Evolutionary conservation across 2,329 filamentous ascomycete species (phyloP).

Genomic region (Penicillium sp.): DNA sequence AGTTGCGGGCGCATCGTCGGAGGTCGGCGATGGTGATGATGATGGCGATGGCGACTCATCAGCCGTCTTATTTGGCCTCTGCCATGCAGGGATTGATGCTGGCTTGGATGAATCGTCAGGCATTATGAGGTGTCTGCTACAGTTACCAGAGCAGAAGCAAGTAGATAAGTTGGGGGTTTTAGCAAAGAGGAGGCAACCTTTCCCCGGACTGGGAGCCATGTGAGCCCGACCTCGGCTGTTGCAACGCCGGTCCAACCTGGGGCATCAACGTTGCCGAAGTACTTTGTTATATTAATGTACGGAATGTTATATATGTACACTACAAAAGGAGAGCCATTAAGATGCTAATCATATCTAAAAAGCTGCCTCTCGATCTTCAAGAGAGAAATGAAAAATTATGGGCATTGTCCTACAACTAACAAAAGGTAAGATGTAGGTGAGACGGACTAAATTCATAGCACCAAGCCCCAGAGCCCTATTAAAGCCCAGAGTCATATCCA

Average conservation of each 20-base stretch:
- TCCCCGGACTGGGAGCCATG: conserved; percentile 29
- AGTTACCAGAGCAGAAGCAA: neutral
- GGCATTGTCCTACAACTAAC: neutral
- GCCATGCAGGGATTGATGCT: conserved; percentile 43
- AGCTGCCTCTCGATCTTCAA: too few species aligned
- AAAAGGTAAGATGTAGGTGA: neutral
- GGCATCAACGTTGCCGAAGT: conserved; percentile 1
- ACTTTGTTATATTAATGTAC: neutral
- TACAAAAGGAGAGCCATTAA: too few species aligned
- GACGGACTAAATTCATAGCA: neutral
- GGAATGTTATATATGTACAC: neutral
- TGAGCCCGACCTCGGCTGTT: conserved; percentile 31
- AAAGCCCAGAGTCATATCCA: neutral
- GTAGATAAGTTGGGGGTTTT: neutral
- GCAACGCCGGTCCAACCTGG: conserved; percentile 9
- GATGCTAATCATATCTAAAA: too few species aligned
- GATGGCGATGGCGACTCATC: conserved; percentile 33
- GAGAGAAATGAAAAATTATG: neutral
- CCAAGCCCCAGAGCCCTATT: neutral
- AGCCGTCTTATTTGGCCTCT: conserved; percentile 29
- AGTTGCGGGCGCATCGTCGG: conserved; percentile 26
- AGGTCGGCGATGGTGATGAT: conserved; percentile 16
- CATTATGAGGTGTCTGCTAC: conserved; percentile 26
- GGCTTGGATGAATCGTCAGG: conserved; percentile 34
- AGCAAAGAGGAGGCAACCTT: conserved; percentile 9